Conservation (phyloP, 2,329 filamentous ascomycete genomes). For the Botryotinia narcissicola region DNA sequence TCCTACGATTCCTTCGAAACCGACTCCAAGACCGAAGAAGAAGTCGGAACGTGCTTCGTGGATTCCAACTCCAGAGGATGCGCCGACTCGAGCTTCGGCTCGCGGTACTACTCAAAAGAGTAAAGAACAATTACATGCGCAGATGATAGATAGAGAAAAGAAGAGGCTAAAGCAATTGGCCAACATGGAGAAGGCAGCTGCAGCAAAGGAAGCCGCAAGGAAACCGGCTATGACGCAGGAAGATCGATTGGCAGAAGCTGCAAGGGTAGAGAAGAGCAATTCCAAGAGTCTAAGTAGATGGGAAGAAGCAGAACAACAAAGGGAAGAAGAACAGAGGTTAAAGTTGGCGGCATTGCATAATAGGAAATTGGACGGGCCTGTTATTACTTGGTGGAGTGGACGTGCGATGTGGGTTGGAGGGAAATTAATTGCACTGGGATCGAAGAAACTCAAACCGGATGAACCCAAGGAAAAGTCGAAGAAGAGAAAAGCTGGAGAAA, state of each 20-base stretch:
- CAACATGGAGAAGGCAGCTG: conserved; percentile 58
- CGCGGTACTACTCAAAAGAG: conserved; percentile 62
- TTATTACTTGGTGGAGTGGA: conserved; percentile 93
- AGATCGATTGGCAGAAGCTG: conserved; percentile 79
- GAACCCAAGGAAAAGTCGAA: conserved; percentile 52
- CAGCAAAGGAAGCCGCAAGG: conserved; percentile 68
- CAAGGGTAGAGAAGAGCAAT: conserved; percentile 79
- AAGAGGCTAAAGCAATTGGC: conserved; percentile 68
- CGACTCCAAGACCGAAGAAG: conserved; percentile 56
- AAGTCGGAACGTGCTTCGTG: conserved; percentile 69
- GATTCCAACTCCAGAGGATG: conserved; percentile 62
- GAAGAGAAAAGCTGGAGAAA: conserved; percentile 57
- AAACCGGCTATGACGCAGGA: conserved; percentile 83
- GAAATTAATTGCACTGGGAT: conserved; percentile 67
- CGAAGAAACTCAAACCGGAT: conserved; percentile 58
- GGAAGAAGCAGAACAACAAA: conserved; percentile 88
- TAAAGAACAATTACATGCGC: conserved; percentile 57
- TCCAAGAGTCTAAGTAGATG: conserved; percentile 87
- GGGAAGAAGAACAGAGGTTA: conserved; percentile 77
- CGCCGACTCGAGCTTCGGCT: conserved; percentile 59
- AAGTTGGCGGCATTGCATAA: conserved; percentile 86
- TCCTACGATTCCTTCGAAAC: conserved; percentile 44
- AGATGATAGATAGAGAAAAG: conserved; percentile 71
- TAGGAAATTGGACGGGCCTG: conserved; percentile 80
- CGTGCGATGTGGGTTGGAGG: conserved; percentile 77